Base-by-base conservation (phyloP, 805 yeast genomes). In the Starmerella ratchasimensis region DNA sequence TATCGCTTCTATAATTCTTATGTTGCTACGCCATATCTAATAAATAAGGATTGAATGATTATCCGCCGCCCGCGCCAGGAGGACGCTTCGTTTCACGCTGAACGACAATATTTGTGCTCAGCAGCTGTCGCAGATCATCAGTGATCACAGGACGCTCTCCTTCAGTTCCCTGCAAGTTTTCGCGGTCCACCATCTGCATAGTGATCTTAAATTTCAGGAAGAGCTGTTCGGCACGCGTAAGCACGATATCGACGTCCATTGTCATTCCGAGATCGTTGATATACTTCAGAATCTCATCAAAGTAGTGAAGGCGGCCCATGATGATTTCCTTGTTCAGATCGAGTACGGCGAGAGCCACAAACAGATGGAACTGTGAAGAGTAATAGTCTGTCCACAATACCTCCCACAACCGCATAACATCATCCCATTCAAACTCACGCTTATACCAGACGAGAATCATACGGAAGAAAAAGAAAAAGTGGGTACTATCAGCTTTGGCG, bases 381-480 rank as follows among this genome's bases (percentile, higher is more conserved):
- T 81, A 75, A 51, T 62, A 78, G 59, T 88, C 88, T 0, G 97
- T 88, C 76, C 90, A 82, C 33, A 90, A 63, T 3, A 80, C 74
- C 53, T 88, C 98, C 97, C 97, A 88, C n/a, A 88, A 64, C 21
- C 70, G 63, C 53, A 80, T 61, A 1, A 82, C 80, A 38, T 81
- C 81, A 33, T 71, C 71, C 70, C 88, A 80, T 20, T 68, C 69
- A 45, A 90, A 77, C 53, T 90, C 98, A 34, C 98, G 71, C 56
- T 90, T 90, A 56, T 71, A 90, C 94, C 95, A 86, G 2, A 90
- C 96, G 28, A 90, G 63, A 13, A 90, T 61, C 97, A 90, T 88
- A 43, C 97, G 65, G 64, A 90, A 90, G 51, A 86, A 84, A 65
- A 90, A 90, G 55, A 90, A 90, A 44, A 90, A 66, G 54, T 90